phyloP scores from a whole-genome alignment of 495 filamentous ascomycete species.

The Penicillium argentinense region DNA sequence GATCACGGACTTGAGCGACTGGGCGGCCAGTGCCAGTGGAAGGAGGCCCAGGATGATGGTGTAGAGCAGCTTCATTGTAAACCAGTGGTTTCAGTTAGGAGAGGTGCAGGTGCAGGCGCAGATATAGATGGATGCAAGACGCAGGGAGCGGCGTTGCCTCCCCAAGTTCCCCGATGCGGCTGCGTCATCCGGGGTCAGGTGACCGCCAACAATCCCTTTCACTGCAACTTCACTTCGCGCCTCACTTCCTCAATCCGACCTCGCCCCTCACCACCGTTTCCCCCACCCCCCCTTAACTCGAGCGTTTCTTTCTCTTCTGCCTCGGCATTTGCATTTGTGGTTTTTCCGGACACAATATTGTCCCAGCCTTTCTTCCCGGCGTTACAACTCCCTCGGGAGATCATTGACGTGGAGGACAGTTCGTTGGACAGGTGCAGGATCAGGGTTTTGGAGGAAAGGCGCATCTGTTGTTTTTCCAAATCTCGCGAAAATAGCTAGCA shows the following conservation, averaged over 20 bases:
- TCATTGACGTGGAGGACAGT: slow-evolving; percentile 22
- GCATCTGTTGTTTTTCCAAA: slow-evolving; percentile 40
- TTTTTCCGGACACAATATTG: neutral
- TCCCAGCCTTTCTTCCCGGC: slow-evolving; percentile 7
- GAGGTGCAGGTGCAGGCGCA: neutral
- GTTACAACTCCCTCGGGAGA: slow-evolving; percentile 11
- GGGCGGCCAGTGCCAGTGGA: slow-evolving; percentile 52
- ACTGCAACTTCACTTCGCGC: neutral
- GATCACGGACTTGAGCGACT: slow-evolving; percentile 69
- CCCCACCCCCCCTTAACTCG: slow-evolving; percentile 5
- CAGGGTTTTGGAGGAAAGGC: slow-evolving; percentile 26
- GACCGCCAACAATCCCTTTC: too few relatives aligned
- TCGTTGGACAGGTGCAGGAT: slow-evolving; percentile 25
- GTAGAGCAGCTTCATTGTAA: slow-evolving; percentile 59
- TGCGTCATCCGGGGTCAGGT: slow-evolving; percentile 29
- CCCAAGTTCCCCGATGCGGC: neutral
- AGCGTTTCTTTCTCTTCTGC: slow-evolving; percentile 12
- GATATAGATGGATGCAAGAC: neutral
- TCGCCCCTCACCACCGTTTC: neutral
- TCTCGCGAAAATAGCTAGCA: slow-evolving; percentile 52
- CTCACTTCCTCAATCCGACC: neutral
- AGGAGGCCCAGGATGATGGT: slow-evolving; percentile 54
- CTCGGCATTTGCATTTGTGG: slow-evolving; percentile 5
- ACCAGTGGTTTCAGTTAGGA: neutral
- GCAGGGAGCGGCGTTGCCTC: neutral